phyloP scores from a whole-genome alignment of 2,329 filamentous ascomycete species.

The Beauveria brongniartii region DNA sequence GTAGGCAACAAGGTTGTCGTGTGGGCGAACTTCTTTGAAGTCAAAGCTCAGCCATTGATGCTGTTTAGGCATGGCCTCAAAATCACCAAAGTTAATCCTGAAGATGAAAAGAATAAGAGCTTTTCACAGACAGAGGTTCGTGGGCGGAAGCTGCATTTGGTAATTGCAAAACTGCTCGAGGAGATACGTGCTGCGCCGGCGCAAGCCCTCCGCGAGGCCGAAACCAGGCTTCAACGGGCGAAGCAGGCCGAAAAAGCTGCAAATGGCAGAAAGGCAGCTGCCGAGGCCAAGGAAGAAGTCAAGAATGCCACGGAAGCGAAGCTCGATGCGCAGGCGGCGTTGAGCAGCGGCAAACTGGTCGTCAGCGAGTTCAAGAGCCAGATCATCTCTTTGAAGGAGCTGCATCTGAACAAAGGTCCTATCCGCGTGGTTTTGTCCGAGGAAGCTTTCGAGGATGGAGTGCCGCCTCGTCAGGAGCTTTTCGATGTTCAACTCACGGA shows the following conservation, averaged over 20 bases:
- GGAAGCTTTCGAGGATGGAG: constrained; percentile 16
- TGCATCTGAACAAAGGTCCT: constrained; percentile 26
- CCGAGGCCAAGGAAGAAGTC: not conserved
- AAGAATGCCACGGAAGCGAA: not conserved
- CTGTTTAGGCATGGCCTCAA: constrained; percentile 40
- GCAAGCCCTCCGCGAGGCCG: not conserved
- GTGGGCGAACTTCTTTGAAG: constrained; percentile 47
- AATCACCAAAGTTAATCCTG: constrained; percentile 21
- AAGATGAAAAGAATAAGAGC: constrained; percentile 12
- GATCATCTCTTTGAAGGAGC: constrained; percentile 31
- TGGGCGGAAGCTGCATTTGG: constrained; percentile 34
- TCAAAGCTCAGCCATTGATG: constrained; percentile 28
- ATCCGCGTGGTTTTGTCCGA: constrained; percentile 29
- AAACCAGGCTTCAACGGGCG: not conserved
- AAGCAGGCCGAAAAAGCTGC: not conserved
- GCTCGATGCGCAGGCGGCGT: not conserved
- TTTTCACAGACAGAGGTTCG: constrained; percentile 25
- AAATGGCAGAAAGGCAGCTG: not conserved
- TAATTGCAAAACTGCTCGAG: constrained; percentile 31
- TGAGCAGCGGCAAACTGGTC: constrained; percentile 17
- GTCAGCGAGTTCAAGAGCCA: constrained; percentile 46
- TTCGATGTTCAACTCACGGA: constrained; percentile 36
- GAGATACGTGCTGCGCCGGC: constrained; percentile 22
- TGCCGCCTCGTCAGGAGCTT: not conserved
- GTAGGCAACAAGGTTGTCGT: constrained; percentile 34